Evolutionary conservation across 768 basidiomycete species (phyloP).

Genomic region (Collybiopsis luxurians): DNA sequence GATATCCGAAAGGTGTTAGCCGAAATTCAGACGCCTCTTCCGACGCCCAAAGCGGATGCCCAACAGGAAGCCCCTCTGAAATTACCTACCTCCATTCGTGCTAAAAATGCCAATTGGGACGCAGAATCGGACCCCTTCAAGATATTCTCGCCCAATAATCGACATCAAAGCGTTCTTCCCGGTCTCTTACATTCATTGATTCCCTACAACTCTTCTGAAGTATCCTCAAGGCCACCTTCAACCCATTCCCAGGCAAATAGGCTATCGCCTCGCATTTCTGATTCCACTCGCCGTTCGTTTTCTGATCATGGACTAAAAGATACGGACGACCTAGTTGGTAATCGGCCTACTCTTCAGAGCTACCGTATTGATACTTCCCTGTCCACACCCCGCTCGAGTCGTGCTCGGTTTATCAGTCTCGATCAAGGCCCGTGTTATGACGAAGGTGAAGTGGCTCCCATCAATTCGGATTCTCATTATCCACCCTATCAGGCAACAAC

Average conservation of each 20-base stretch:
- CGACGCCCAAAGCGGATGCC: background rate
- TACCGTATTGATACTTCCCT: too few species aligned
- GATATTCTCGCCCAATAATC: background rate
- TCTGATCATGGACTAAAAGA: background rate
- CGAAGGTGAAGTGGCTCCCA: too few species aligned
- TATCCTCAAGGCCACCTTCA: background rate
- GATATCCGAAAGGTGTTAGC: background rate
- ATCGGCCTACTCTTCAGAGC: too few species aligned
- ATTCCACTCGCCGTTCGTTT: background rate
- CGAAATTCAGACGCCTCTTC: slow-evolving; percentile 1
- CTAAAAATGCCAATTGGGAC: background rate
- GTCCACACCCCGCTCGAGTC: too few species aligned
- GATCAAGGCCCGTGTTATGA: too few species aligned
- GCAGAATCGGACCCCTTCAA: background rate
- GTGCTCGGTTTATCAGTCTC: too few species aligned
- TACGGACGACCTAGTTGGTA: too few species aligned
- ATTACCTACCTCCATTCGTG: too few species aligned
- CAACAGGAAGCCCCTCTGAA: background rate
- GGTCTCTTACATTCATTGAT: background rate
- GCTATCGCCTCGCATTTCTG: background rate
- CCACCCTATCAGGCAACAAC: too few species aligned
- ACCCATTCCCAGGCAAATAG: background rate
- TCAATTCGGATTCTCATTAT: too few species aligned
- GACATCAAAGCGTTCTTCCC: background rate
- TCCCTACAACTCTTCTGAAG: background rate